Percentiles rank a stretch among this genome's conserved stretches.
These are phyloP conservation scores for Zarea fungicola DNA, from an alignment of 2,329 filamentous ascomycete genomes.

Conservation along the genomic window DNA sequence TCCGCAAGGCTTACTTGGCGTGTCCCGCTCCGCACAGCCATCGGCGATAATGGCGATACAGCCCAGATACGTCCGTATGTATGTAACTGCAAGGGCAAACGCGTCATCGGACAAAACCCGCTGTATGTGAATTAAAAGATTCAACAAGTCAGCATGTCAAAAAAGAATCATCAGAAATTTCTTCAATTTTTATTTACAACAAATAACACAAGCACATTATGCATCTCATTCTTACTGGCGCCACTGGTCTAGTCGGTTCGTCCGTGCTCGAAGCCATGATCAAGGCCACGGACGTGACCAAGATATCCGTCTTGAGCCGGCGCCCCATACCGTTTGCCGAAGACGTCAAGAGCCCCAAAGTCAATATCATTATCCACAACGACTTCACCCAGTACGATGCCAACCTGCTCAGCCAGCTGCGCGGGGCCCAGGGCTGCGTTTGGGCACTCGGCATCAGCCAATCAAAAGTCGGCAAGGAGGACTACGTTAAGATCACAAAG, in stretches of 20 bases:
- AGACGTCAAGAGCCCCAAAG: constrained; percentile 49
- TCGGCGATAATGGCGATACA: constrained; percentile 9
- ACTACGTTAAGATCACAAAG: constrained; percentile 64
- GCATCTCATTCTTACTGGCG: constrained; percentile 65
- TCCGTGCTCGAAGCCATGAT: constrained; percentile 58
- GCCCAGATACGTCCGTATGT: not conserved
- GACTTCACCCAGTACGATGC: constrained; percentile 60
- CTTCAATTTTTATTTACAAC: no score
- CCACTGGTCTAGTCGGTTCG: constrained; percentile 61
- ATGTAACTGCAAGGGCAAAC: not conserved
- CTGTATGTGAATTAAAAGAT: no score
- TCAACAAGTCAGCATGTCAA: no score
- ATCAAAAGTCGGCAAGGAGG: constrained; percentile 53
- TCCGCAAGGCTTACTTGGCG: no score
- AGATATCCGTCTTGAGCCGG: constrained; percentile 63
- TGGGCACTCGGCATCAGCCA: constrained; percentile 69
- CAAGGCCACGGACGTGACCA: constrained; percentile 47
- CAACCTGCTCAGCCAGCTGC: constrained; percentile 52
- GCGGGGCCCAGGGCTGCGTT: constrained; percentile 62
- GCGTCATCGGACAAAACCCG: not conserved
- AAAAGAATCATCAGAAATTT: no score
- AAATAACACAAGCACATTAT: no score
- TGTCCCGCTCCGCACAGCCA: not conserved
- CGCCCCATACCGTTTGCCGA: constrained; percentile 60
- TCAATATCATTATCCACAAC: constrained; percentile 61